phyloP scores from a whole-genome alignment of 2,329 filamentous ascomycete genomes.

The Biscogniauxia sp. region DNA sequence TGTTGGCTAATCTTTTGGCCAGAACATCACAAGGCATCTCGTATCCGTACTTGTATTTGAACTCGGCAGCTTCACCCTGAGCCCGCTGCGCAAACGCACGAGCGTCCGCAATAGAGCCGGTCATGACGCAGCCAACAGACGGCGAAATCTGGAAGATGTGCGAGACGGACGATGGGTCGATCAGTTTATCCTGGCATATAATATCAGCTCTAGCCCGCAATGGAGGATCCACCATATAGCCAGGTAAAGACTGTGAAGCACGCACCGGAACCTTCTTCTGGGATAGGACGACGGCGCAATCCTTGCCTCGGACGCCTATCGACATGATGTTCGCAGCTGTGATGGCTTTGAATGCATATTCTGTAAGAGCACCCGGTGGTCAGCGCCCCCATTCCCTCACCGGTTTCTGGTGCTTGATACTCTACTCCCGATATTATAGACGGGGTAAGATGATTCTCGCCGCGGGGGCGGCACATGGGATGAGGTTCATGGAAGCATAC shows the following conservation, averaged over 20 bases:
- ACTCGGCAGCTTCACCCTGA: conserved; percentile 93
- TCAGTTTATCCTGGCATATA: conserved; percentile 82
- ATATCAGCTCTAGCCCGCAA: conserved; percentile 33
- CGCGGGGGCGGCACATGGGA: conserved; percentile 5
- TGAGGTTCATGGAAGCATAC: conserved; percentile 55
- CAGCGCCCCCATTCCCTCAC: conserved; percentile 18
- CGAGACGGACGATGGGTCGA: conserved; percentile 93
- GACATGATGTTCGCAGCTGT: conserved; percentile 99
- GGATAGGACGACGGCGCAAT: conserved; percentile 94
- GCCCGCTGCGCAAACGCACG: conserved; percentile 89
- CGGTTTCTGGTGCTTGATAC: conserved; percentile 6
- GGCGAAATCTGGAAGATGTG: conserved; percentile 97
- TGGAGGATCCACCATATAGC: conserved; percentile 11
- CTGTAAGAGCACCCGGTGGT: conserved; percentile 46
- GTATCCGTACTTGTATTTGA: conserved; percentile 97
- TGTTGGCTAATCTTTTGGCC: conserved; percentile 95
- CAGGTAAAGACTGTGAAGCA: conserved; percentile 28
- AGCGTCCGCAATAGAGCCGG: conserved; percentile 95
- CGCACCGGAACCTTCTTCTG: conserved; percentile 99
- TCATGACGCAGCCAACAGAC: conserved; percentile 97
- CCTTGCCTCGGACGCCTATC: conserved; percentile 90
- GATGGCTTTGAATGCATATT: conserved; percentile 99
- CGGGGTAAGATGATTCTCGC: conserved; percentile 11
- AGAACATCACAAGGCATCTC: conserved; percentile 99
- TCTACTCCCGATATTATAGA: not conserved